Evolutionary conservation across 345 rosid genomes (phyloP), one percentile per base, ranked within the genome.

Genomic region (rapeseed (Brassica napus)): DNA sequence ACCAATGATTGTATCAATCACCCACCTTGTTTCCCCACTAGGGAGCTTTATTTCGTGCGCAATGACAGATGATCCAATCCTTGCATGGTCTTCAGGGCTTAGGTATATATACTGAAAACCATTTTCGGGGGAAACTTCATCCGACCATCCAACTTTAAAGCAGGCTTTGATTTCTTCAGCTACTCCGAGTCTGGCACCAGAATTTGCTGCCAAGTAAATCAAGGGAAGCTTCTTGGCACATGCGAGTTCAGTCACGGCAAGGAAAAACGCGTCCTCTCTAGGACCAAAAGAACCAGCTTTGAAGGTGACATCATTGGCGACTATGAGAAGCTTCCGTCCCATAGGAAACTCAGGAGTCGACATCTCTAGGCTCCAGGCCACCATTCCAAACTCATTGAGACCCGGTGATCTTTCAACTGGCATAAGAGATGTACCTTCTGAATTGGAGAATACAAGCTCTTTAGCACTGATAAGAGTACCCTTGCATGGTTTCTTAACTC

Each of bases 211-310:
- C 89, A 96, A 84, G 86, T 96, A 96, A 75, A 96, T 89, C 67
- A 96, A 76, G 35, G 99, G 99, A 68, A 96, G 84, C 83, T 92
- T 96, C 87, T 87, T 86, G 55, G 83, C 77, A 81, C 99, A 96
- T 61, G 99, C 99, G 32, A 93, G 93, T 77, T 93, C 94, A 65
- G 98, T 92, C 32, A 96, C 93, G 52, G 97, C 98, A 75, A 80
- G 89, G 82, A 96, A 96, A 87, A 93, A 96, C 32, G 99, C 97
- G 60, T 96, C 99, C 86, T 96, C 99, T 83, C 85, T 93, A 62
- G 93, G 98, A 73, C 99, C 99, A 82, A 96, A 96, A 71, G 99
- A 96, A 72, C 99, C 99, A 23, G 94, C 98, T 85, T 89, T 93
- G 82, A 90, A 93, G 79, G 99, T 96, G 78, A 93, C 97, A 79